Base-by-base conservation (phyloP, 805 yeast genomes). In the Komagataella ulmi region DNA sequence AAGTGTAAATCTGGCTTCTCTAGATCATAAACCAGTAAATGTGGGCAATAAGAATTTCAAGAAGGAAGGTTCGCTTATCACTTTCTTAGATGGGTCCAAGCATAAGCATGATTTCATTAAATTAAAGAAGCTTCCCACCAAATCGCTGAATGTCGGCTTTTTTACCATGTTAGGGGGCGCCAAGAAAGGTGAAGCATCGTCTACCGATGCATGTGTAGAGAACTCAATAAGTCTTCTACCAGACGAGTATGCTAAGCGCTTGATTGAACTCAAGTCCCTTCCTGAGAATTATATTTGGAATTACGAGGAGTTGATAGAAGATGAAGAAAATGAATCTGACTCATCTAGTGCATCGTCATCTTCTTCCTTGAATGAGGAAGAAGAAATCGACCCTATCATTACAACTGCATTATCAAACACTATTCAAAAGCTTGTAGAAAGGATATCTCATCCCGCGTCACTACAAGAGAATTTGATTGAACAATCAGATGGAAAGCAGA, bases 351-450 rank as follows among this genome's bases (percentile, higher is more conserved):
- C 40, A 30, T 30, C 40, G 14, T 10, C 40, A 10, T 30, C n/a
- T 10, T 30, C 40, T 1, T 56, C 58, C 21, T 64, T 58, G 7
- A 56, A 54, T 2, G 64, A 58, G 8, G 61, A 57, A 48, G 67
- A 66, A 49, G 69, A 68, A 52, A 68, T 70, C 18, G 74, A 69
- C 51, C 73, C 74, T 7, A 79, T 79, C 2, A 76, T 79, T 43
- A 80, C 80, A 23, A 69, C 69, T 40, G 68, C 70, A 10, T 81
- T 77, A 55, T 64, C 77, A 48, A 67, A 67, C 44, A 58, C 77
- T 53, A 78, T 77, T 50, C 73, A 75, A 55, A 66, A 69, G 48
- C 62, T 79, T 56, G 68, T 74, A 47, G 74, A 69, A 14, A 72
- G 69, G 54, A 77, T 77, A 50, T 74, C 74, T 50, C 67, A 69